Base-by-base conservation (phyloP, 129 eudicot species). In the Helichrysum umbraculigerum region DNA sequence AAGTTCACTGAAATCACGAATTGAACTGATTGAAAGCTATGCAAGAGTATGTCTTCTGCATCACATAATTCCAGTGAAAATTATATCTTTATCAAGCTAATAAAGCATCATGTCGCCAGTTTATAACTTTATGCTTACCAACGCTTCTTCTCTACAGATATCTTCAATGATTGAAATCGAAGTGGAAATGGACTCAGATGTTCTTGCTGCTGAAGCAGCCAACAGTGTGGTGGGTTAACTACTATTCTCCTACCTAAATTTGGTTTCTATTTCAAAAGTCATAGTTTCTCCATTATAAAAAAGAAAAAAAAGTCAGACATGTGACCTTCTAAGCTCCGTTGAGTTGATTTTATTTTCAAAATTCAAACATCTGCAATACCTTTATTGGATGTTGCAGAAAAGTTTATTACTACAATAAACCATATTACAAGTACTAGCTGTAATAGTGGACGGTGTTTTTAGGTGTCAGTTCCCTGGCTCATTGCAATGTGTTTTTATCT, bases 131-230 rank as follows among this genome's bases (percentile, higher is more conserved):
- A 44, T 72, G 71, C 74, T 14, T 54, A 56, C 29, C n/a, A 34
- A 52, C 50, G 66, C 35, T 69, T 11, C 76, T 22, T 3, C 71
- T 50, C 77, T 81, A n/a, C 90, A 95, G 99, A 95, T 95, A 41
- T 89, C 99, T 67, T 95, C 99, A 19, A 91, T 95, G 94, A 91
- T 95, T 33, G 99, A 95, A 89, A 95, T 95, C 14, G 99, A 95
- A 77, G 99, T 95, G 70, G 97, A 95, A 83, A 87, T 95, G 97
- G 96, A 95, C 86, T 76, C 93, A 17, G 93, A 95, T 85, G 96
- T 95, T 74, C 88, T 87, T 77, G 97, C 99, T 44, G 99, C 99
- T 81, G 99, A 95, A 85, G 84, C 86, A 72, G 93, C 92, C 62
- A 87, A 94, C 87, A 89, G 86, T 75, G 79, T 76, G 83, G 99